Conservation (phyloP, 495 filamentous ascomycete genomes). For the Aspergillus heteromorphus region DNA sequence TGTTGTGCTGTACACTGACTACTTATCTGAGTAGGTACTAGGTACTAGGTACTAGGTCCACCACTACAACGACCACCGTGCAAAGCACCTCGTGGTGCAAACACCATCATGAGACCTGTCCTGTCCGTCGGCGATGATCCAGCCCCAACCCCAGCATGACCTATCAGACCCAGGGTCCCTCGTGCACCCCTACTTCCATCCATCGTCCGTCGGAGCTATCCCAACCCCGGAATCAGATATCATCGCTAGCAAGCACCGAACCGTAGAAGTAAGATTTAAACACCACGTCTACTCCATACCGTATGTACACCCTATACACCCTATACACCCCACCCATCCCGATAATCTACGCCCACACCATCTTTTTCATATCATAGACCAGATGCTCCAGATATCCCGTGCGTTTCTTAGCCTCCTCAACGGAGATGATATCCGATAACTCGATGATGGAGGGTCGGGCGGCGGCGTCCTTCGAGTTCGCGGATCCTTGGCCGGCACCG, state of each 20-base stretch:
- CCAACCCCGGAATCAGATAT: too few relatives aligned
- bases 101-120: not conserved
- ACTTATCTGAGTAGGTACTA: too few relatives aligned
- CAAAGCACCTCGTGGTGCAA: not conserved
- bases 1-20: too few relatives aligned
- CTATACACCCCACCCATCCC: too few relatives aligned
- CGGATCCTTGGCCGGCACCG: slow-evolving; percentile 22
- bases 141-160: not conserved
- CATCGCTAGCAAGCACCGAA: too few relatives aligned
- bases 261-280: too few relatives aligned
- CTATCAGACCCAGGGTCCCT: not conserved
- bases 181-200: not conserved
- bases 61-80: too few relatives aligned
- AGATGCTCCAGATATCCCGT: slow-evolving; percentile 82
- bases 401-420: slow-evolving; percentile 79
- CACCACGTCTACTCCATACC: too few relatives aligned
- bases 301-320: not conserved
- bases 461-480: not conserved
- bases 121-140: not conserved
- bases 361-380: slow-evolving; percentile 80
- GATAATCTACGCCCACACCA: slow-evolving; percentile 71
- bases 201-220: not conserved
- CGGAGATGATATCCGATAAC: slow-evolving; percentile 69
- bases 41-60: too few relatives aligned
- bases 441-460: slow-evolving; percentile 43